Conservation (phyloP, 2,329 filamentous ascomycete genomes). For the Metarhizium sp. region DNA sequence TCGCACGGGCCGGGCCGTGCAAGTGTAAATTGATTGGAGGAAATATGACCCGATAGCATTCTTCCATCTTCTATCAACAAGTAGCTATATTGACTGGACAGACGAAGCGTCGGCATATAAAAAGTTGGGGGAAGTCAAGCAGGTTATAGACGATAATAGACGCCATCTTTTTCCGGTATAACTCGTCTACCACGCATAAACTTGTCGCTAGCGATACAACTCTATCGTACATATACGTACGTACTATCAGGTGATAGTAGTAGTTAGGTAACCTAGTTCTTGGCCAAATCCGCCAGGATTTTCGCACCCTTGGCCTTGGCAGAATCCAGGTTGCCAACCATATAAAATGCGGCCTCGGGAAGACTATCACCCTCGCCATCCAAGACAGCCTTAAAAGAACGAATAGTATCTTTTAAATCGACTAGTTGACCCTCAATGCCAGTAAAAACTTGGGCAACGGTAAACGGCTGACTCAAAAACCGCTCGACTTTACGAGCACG, state of each 20-base stretch:
- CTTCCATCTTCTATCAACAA: no score
- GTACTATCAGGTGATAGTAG: neutral
- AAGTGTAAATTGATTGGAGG: no score
- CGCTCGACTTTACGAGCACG: conserved; percentile 99
- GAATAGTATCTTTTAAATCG: conserved; percentile 96
- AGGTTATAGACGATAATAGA: no score
- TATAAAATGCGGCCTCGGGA: conserved; percentile 92
- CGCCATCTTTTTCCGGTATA: no score
- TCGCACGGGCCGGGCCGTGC: no score
- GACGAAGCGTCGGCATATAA: fast-evolving
- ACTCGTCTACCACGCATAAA: no score
- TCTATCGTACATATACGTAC: no score
- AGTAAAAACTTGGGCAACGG: conserved; percentile 75
- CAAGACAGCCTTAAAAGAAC: conserved; percentile 95
- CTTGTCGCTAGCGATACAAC: no score
- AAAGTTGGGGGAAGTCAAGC: no score
- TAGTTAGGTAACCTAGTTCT: conserved; percentile 35
- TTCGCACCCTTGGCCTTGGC: conserved; percentile 97
- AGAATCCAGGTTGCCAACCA: conserved; percentile 93
- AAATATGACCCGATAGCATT: no score
- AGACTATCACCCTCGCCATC: conserved; percentile 91
- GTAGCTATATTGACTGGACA: no score
- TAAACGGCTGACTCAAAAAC: conserved; percentile 99
- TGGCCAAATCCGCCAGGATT: conserved; percentile 93
- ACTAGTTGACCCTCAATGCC: conserved; percentile 94